Evolutionary conservation across 306 rosid species (phyloP).

Genomic region (Prunus campanulata): DNA sequence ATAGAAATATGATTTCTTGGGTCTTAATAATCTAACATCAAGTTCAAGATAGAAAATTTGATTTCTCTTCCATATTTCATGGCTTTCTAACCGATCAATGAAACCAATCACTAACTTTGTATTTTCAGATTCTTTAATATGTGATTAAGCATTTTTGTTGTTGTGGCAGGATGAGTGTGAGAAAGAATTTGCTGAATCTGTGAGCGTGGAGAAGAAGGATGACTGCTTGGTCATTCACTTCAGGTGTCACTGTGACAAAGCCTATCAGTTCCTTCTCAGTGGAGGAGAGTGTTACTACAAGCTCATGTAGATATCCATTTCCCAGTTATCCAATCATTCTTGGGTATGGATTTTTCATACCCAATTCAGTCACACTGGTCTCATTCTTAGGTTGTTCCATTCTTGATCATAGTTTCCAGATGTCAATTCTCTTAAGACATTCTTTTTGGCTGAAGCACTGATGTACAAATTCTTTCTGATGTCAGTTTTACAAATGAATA

Average conservation of each 20-base stretch:
- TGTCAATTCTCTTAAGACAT: not conserved
- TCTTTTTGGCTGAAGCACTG: constrained; percentile 11
- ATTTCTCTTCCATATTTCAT: not conserved
- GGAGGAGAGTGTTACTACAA: constrained; percentile 58
- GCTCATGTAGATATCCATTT: constrained; percentile 29
- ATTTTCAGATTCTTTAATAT: not conserved
- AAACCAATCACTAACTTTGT: not conserved
- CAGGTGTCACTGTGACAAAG: constrained; percentile 59
- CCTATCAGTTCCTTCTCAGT: constrained; percentile 47
- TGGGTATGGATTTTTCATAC: not conserved
- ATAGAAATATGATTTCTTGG: not conserved
- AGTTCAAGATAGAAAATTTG: not conserved
- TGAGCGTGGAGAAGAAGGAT: constrained; percentile 50
- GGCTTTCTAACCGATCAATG: not conserved
- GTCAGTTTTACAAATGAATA: not conserved
- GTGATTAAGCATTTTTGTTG: not conserved
- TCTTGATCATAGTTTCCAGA: not conserved
- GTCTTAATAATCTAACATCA: not conserved
- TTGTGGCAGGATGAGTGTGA: constrained; percentile 33
- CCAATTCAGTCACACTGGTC: not conserved
- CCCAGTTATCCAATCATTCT: not conserved
- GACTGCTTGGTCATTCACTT: constrained; percentile 39
- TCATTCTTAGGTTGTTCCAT: not conserved
- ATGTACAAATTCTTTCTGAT: not conserved
- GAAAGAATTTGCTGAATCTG: constrained; percentile 37